Percentiles rank a stretch among this genome's conserved stretches.
Evolutionary conservation across 176 grass and related monocot species (phyloP).

Genomic region (Ensete glaucum): DNA sequence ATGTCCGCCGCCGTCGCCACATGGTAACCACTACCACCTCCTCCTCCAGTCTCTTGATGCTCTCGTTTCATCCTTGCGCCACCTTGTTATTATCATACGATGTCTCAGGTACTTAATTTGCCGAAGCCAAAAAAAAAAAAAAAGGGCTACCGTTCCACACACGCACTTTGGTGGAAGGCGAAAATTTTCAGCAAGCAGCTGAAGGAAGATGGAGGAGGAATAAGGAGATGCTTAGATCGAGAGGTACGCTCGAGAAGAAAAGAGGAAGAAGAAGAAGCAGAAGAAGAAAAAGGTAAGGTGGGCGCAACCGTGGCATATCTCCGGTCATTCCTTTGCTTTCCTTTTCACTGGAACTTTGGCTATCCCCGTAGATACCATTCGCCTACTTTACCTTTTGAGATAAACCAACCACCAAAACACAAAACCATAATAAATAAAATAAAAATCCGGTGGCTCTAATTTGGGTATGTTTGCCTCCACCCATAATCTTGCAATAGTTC

Average conservation of each 20-base stretch:
- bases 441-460: too few relatives aligned
- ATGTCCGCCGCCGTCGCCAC: neutral
- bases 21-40: neutral
- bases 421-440: too few relatives aligned
- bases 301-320: neutral
- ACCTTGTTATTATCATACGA: neutral
- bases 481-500: too few relatives aligned
- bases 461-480: too few relatives aligned
- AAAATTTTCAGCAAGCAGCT: neutral
- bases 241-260: neutral
- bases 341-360: neutral
- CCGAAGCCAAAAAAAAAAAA: neutral
- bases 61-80: slow-evolving; percentile 5
- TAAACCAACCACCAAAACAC: neutral
- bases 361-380: neutral
- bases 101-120: neutral
- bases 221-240: neutral
- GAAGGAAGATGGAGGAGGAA: neutral
- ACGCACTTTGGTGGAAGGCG: neutral
- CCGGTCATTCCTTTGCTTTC: neutral
- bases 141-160: neutral
- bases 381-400: neutral
- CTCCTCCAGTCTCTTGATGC: neutral
- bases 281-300: neutral
- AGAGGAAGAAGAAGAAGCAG: neutral